Percentiles rank a stretch among this genome's conserved stretches.
Evolutionary conservation across 192 early-diverging fungal genomes (phyloP).

Genomic region (Cladochytrium replicatum): DNA sequence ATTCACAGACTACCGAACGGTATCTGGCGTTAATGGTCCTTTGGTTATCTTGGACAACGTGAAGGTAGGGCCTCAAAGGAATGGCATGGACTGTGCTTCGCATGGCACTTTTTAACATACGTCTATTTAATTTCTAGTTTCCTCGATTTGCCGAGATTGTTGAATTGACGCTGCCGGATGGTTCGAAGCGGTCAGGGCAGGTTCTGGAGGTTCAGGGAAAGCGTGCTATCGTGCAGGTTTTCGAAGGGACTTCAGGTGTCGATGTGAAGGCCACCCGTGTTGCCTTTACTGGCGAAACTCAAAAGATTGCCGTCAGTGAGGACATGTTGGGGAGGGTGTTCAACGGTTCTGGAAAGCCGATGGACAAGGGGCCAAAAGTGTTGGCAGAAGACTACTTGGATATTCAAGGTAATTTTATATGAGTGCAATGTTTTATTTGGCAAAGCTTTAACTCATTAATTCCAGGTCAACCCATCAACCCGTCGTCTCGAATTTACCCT

Average conservation of each 20-base stretch:
- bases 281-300: conserved; percentile 76
- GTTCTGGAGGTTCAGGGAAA: conserved; percentile 81
- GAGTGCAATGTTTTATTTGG: background rate
- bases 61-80: too few species aligned
- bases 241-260: conserved; percentile 77
- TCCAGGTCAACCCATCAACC: conserved; percentile 73
- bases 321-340: conserved; percentile 88
- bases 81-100: too few species aligned
- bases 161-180: conserved; percentile 78
- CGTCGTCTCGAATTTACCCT: conserved; percentile 80
- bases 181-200: conserved; percentile 71
- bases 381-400: conserved; percentile 86
- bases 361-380: conserved; percentile 84
- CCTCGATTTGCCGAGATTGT: conserved; percentile 85
- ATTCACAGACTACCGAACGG: conserved; percentile 85
- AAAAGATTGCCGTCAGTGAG: conserved; percentile 80
- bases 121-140: too few species aligned
- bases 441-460: background rate
- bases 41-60: conserved; percentile 98
- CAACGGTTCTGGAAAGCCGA: conserved; percentile 85
- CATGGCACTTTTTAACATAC: too few species aligned
- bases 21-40: conserved; percentile 95
- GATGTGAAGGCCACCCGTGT: conserved; percentile 77
- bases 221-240: conserved; percentile 73
- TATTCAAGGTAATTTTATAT: conserved; percentile 49